Evolutionary conservation across 257 asterid genomes (phyloP), one percentile per base, ranked within the genome.

Genomic region (Jaltomata sinuosa): DNA sequence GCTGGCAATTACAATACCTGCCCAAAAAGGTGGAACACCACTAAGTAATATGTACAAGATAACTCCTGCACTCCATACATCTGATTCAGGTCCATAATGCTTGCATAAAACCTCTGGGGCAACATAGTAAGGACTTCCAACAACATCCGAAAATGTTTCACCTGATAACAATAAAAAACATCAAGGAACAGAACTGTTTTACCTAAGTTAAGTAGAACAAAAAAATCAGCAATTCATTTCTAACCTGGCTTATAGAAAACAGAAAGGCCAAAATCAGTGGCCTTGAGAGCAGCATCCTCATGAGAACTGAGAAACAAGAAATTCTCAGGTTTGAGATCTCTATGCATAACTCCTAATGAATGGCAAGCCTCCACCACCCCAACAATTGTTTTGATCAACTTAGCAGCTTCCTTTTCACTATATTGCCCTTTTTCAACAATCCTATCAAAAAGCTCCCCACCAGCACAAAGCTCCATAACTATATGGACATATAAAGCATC

Each of bases 41-140:
- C 98, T 92, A 80, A 95, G 98, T 91, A 95, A 90, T 88, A 95
- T 95, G 90, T 95, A 95, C 83, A 95, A 87, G 82, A 95, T 95
- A 83, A 95, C 98, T 74, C 98, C 98, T 8, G 98, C 98, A 88
- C 98, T 95, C 98, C 98, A 95, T 11, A 95, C 98, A 83, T 95
- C 98, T 52, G 98, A 90, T 88, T 95, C 98, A 42, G 91, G 98
- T 85, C 98, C 98, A 89, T 95, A 95, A 86, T 91, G 93, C 94
- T 94, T 95, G 86, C 94, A 91, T 77, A 95, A 85, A 87, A 95
- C 98, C 89, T 95, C 98, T 5, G 99, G 99, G 74, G 99, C 99
- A 83, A 95, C 99, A 67, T 95, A 94, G 84, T 94, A 95, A 83
- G 99, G 99, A 90, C 99, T 95, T 62, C 98, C 99, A 67, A 95